Base-by-base conservation (phyloP, 305 asterid species). In the Solanum hybrid region DNA sequence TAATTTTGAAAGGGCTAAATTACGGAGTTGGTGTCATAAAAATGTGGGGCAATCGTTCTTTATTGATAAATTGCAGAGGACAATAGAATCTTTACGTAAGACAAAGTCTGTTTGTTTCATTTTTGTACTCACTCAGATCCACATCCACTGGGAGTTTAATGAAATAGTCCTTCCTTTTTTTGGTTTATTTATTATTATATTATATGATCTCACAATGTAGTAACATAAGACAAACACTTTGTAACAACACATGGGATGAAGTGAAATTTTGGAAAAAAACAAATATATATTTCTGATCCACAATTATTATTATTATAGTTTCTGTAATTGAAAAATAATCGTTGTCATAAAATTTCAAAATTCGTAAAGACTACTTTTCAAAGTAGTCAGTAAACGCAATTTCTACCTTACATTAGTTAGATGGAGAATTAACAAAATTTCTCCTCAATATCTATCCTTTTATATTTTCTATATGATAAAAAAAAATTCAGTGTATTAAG, bases 61-160 rank as follows among this genome's bases (percentile, higher is more conserved):
- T 51, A 29, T 11, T 28, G 74, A 83, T 84, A 84, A 51, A 51
- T 20, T 84, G 42, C 40, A 84, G 87, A 84, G 87, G 46, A 84
- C 88, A 84, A 84, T 51, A 51, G 88, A 84, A 84, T 84, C 88
- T 84, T 51, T 11, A 84, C 33, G 22, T 84, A 84, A 84, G 88
- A 84, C 88, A 84, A 39, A 84, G 46, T 57, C 75, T 84, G 75
- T 57, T 61, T 84, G 88, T 84, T 84, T 31, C 75, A 84, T 51
- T 84, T 84, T 84, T 84, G 88, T 84, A 84, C 76, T 84, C 42
- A 84, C 42, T 84, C 88, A 84, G 75, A 84, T 84, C 88, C 88
- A 75, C 40, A 75, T 84, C 88, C 75, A 46, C 74, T 83, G 88
- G 75, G 42, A 57, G 74, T 51, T 22, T 31, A 37, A 80, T 80